Base-by-base conservation (phyloP, 805 yeast genomes). In the Kuraishia borneana region DNA sequence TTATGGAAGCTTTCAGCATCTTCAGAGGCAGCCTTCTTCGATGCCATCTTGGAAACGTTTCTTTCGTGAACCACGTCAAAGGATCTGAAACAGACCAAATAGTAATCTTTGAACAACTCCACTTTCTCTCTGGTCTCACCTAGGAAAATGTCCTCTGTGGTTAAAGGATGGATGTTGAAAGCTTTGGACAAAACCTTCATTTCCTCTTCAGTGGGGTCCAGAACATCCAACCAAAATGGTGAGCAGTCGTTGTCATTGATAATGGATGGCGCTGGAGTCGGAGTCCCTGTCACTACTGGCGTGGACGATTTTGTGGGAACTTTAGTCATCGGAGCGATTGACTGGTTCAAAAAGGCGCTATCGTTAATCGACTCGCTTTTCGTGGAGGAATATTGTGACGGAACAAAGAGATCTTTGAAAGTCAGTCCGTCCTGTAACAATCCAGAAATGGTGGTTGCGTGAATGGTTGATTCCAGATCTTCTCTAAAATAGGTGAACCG, bases 121-220 rank as follows among this genome's bases (percentile, higher is more conserved):
- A 89, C 96, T 51, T 89, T 89, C 54, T 89, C 98, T 43, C 97
- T 73, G 1, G 95, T 82, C 51, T 89, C 98, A 2, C 95, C 95
- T 21, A 88, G 58, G 39, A 83, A 81, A 32, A 89, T 88, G 58
- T 89, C 98, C 52, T 89, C 98, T 0, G 96, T 83, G 1, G 98
- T 89, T 46, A 89, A 68, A 0, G 98, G 98, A 56, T 89, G 98
- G 37, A 89, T 84, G 1, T 94, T 95, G 59, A 89, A 89, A 0
- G 96, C 76, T 47, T 85, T 85, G 19, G 94, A 74, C 10, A 89
- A 46, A 0, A 81, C 92, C 48, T 89, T 87, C 94, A 92, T 84
- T 54, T 89, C 98, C 44, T 87, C 96, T 49, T 92, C 97, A 0
- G 95, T 83, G 8, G 98, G 98, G 48, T 84, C 81, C 37, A 83